Percentiles rank a stretch among this genome's conserved stretches.
These are phyloP conservation scores for Lolium perenne DNA, from an alignment of 176 grass and related monocot species.

Conservation along the genomic window DNA sequence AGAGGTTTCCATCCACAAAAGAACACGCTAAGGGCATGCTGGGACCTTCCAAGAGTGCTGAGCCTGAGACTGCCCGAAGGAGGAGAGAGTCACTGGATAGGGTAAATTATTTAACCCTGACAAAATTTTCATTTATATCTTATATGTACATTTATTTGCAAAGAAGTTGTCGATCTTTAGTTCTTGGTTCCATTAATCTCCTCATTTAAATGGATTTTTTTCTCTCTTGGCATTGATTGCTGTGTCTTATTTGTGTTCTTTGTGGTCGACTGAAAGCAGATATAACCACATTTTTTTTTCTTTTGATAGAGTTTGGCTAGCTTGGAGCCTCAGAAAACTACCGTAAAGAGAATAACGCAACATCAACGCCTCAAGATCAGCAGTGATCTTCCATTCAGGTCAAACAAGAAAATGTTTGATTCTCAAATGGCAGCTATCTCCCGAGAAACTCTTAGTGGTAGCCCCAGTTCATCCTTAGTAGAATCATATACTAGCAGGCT, in stretches of 20 bases:
- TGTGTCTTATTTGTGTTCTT: constrained; percentile 21
- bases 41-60: constrained; percentile 59
- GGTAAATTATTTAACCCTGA: constrained; percentile 58
- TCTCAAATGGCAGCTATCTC: constrained; percentile 64
- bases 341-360: constrained; percentile 80
- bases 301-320: constrained; percentile 63
- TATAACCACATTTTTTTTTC: constrained; percentile 29
- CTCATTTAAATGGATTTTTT: background rate
- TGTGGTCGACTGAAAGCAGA: constrained; percentile 22
- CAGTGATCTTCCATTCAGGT: constrained; percentile 71
- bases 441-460: constrained; percentile 48
- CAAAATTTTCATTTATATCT: constrained; percentile 20
- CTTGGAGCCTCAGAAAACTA: constrained; percentile 86
- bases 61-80: constrained; percentile 77
- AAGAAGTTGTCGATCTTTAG: constrained; percentile 2
- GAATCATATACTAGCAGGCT: constrained; percentile 59
- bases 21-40: constrained; percentile 50
- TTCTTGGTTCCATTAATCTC: background rate
- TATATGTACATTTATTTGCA: constrained; percentile 14
- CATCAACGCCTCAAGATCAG: constrained; percentile 69
- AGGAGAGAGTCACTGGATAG: constrained; percentile 85
- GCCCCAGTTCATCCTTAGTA: constrained; percentile 47
- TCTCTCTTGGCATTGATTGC: background rate
- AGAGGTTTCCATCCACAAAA: constrained; percentile 52
- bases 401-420: constrained; percentile 84